Evolutionary conservation across 2,329 filamentous ascomycete genomes (phyloP).

Genomic region (Phialemoniopsis sp.): DNA sequence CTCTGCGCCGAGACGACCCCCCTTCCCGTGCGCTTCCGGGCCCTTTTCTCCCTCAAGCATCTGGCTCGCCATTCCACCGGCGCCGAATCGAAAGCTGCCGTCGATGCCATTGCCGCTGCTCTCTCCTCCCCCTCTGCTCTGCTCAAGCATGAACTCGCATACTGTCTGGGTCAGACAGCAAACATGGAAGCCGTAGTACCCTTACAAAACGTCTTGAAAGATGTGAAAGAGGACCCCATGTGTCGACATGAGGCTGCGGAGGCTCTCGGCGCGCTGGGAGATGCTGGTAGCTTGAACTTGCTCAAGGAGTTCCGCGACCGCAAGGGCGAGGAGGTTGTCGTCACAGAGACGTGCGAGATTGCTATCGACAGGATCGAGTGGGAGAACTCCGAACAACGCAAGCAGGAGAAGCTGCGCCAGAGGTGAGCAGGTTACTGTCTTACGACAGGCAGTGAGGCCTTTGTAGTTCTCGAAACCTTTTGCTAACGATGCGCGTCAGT

Average conservation of each 20-base stretch:
- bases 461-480: too few species aligned
- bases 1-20: slow-evolving; percentile 77
- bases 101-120: slow-evolving; percentile 81
- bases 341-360: slow-evolving; percentile 96
- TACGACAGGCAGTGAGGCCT: too few species aligned
- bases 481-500: slow-evolving; percentile 39
- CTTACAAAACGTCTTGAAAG: slow-evolving; percentile 68
- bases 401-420: slow-evolving; percentile 72
- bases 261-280: slow-evolving; percentile 83
- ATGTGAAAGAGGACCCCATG: slow-evolving; percentile 87
- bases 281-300: slow-evolving; percentile 68
- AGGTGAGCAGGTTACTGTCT: slow-evolving; percentile 55
- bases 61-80: slow-evolving; percentile 63
- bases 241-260: slow-evolving; percentile 95
- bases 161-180: slow-evolving; percentile 89
- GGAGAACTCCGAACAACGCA: slow-evolving; percentile 73
- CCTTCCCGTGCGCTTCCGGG: slow-evolving; percentile 86
- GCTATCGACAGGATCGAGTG: slow-evolving; percentile 91
- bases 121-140: slow-evolving; percentile 83
- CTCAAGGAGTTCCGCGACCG: slow-evolving; percentile 72
- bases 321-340: slow-evolving; percentile 68
- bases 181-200: slow-evolving; percentile 66
- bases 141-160: slow-evolving; percentile 94
- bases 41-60: slow-evolving; percentile 96
- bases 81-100: slow-evolving; percentile 39